Conservation (phyloP, 2,329 filamentous ascomycete species). For the Aspergillus fumigatus region DNA sequence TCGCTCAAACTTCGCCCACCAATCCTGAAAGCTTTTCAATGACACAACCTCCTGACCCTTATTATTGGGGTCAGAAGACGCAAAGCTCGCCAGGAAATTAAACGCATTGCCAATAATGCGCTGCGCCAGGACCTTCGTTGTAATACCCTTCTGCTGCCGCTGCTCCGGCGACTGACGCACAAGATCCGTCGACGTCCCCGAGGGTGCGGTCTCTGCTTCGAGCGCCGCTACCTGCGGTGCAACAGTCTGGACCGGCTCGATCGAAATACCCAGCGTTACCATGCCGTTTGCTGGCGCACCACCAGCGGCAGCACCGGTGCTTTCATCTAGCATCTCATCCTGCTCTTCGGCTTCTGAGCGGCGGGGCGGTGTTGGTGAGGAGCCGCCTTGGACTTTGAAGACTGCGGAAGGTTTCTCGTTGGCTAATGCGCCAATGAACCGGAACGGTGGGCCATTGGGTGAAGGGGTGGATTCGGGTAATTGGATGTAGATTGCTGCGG, state of each 20-base stretch:
- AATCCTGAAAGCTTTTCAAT: slow-evolving; percentile 91
- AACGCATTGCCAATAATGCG: slow-evolving; percentile 95
- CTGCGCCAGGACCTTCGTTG: slow-evolving; percentile 80
- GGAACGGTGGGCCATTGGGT: slow-evolving; percentile 56
- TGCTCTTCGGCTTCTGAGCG: slow-evolving; percentile 32
- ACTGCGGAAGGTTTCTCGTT: slow-evolving; percentile 88
- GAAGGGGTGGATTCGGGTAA: slow-evolving; percentile 46
- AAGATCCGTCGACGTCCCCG: slow-evolving; percentile 24
- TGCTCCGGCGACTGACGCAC: slow-evolving; percentile 24
- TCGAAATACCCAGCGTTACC: slow-evolving; percentile 74
- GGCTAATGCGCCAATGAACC: slow-evolving; percentile 82
- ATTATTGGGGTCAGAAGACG: slow-evolving; percentile 50
- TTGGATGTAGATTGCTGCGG: slow-evolving; percentile 86
- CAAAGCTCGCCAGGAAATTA: slow-evolving; percentile 90
- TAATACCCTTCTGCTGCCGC: slow-evolving; percentile 40
- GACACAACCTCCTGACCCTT: slow-evolving; percentile 80
- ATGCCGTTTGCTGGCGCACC: slow-evolving; percentile 34
- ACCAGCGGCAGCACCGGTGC: slow-evolving; percentile 25
- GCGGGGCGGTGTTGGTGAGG: slow-evolving; percentile 16
- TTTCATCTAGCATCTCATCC: slow-evolving; percentile 47
- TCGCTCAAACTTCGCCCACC: slow-evolving; percentile 96
- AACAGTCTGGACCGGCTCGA: slow-evolving; percentile 73
- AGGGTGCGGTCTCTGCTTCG: slow-evolving; percentile 24
- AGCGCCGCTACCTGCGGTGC: slow-evolving; percentile 63
- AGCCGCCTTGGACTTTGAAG: slow-evolving; percentile 62